A percentile compares a stretch with the other conserved stretches of the same genome.
Evolutionary conservation across 2,329 filamentous ascomycete species (phyloP).

Genomic region (Pseudogymnoascus sp.): DNA sequence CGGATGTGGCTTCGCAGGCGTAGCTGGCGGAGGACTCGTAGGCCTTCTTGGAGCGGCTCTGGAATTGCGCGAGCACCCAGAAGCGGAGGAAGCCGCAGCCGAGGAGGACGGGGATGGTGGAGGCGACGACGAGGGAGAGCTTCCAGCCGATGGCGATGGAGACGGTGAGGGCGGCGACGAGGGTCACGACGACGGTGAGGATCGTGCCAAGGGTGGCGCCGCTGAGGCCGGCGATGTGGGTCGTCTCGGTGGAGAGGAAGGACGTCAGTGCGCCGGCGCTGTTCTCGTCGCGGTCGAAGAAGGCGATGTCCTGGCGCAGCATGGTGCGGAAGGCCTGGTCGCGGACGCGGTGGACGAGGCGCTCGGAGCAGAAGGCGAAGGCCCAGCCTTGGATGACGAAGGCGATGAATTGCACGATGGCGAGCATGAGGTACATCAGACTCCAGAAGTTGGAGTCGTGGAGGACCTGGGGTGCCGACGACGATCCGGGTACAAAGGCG

Average conservation of each 20-base stretch:
- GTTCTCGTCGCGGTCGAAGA: constrained; percentile 86
- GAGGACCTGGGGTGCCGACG: constrained; percentile 49
- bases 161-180: constrained; percentile 63
- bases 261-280: constrained; percentile 81
- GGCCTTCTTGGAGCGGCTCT: constrained; percentile 66
- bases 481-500: background rate
- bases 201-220: constrained; percentile 83
- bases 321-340: constrained; percentile 77
- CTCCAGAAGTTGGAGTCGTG: constrained; percentile 77
- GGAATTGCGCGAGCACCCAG: constrained; percentile 72
- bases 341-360: constrained; percentile 73
- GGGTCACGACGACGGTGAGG: constrained; percentile 69
- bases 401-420: constrained; percentile 60
- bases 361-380: constrained; percentile 82
- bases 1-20: constrained; percentile 87
- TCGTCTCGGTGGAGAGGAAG: constrained; percentile 83
- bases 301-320: constrained; percentile 84
- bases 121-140: constrained; percentile 71
- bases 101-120: constrained; percentile 68
- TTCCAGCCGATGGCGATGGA: constrained; percentile 79
- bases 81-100: constrained; percentile 83
- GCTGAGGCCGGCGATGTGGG: constrained; percentile 77
- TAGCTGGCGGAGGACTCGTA: constrained; percentile 77
- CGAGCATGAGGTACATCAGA: constrained; percentile 81
- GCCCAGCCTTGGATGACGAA: constrained; percentile 61